These are phyloP conservation scores for Xylariaceae sp. DNA, from an alignment of 2,329 filamentous ascomycete genomes.

Conservation along the genomic window DNA sequence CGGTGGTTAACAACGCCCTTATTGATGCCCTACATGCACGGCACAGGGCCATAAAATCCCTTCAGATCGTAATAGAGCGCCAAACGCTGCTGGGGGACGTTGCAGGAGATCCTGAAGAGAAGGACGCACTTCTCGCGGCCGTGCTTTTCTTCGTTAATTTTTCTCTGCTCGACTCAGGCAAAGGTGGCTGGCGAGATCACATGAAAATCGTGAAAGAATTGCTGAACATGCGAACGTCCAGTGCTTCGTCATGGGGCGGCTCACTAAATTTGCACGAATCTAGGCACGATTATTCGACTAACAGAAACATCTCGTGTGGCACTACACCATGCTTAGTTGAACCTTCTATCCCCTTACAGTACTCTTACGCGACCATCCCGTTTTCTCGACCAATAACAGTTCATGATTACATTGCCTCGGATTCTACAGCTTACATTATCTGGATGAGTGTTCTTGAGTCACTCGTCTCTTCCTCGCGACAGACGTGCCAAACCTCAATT, in stretches of 20 bases:
- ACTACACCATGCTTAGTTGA: not conserved
- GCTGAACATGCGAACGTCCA: conserved; percentile 23
- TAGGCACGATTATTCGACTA: not conserved
- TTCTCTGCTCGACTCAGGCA: conserved; percentile 52
- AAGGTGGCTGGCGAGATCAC: conserved; percentile 49
- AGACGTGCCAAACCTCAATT: conserved; percentile 21
- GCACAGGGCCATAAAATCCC: conserved; percentile 49
- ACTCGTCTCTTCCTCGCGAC: conserved; percentile 40
- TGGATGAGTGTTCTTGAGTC: conserved; percentile 39
- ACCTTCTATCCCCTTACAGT: conserved; percentile 5
- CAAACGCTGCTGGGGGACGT: conserved; percentile 6
- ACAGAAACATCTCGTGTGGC: not conserved
- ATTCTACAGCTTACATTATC: conserved; percentile 43
- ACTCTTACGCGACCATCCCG: not conserved
- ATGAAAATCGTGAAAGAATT: conserved; percentile 50
- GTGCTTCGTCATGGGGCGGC: not conserved
- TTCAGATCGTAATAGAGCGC: conserved; percentile 43
- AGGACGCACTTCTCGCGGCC: conserved; percentile 50
- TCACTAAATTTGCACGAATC: not conserved
- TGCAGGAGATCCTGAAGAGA: conserved; percentile 44
- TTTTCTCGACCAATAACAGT: conserved; percentile 12
- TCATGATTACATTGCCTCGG: conserved; percentile 51
- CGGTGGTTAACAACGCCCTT: conserved; percentile 41
- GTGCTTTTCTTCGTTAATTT: conserved; percentile 57
- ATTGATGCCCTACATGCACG: conserved; percentile 52